Percentiles rank a stretch among this genome's conserved stretches.
Evolutionary conservation across 108 stramenopile species (phyloP).

Genomic region (Thalassiosira profunda): DNA sequence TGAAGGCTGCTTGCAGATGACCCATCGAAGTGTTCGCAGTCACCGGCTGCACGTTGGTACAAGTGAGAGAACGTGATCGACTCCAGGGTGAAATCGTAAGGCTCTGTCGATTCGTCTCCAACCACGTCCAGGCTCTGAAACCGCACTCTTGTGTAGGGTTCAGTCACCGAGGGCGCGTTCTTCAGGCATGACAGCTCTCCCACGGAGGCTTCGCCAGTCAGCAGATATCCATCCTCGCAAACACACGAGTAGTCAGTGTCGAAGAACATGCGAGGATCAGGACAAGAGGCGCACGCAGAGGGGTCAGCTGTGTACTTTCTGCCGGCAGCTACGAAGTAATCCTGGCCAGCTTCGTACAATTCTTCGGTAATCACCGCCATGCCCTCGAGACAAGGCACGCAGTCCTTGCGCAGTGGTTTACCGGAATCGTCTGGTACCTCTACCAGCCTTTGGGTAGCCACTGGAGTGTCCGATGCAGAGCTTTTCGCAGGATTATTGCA

Average conservation of each 20-base stretch:
- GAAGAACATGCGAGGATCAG: constrained; percentile 69
- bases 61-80: constrained; percentile 60
- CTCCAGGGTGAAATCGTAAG: constrained; percentile 11
- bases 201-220: constrained; percentile 52
- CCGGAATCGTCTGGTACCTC: constrained; percentile 37
- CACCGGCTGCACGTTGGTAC: constrained; percentile 45
- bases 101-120: background rate
- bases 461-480: constrained; percentile 1
- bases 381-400: constrained; percentile 36
- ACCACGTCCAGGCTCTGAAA: constrained; percentile 19
- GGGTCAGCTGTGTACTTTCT: constrained; percentile 29
- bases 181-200: constrained; percentile 52
- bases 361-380: constrained; percentile 27
- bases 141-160: constrained; percentile 22
- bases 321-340: constrained; percentile 39
- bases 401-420: constrained; percentile 27
- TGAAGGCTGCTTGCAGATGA: constrained; percentile 1
- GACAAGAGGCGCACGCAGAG: constrained; percentile 57
- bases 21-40: constrained; percentile 55
- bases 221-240: constrained; percentile 48
- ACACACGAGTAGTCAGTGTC: constrained; percentile 46
- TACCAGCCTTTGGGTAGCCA: constrained; percentile 24
- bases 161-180: constrained; percentile 12
- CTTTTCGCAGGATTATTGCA: constrained; percentile 41
- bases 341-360: constrained; percentile 19